These are phyloP conservation scores for Luvunga scandens DNA, from an alignment of 345 rosid genomes.

Conservation along the genomic window DNA sequence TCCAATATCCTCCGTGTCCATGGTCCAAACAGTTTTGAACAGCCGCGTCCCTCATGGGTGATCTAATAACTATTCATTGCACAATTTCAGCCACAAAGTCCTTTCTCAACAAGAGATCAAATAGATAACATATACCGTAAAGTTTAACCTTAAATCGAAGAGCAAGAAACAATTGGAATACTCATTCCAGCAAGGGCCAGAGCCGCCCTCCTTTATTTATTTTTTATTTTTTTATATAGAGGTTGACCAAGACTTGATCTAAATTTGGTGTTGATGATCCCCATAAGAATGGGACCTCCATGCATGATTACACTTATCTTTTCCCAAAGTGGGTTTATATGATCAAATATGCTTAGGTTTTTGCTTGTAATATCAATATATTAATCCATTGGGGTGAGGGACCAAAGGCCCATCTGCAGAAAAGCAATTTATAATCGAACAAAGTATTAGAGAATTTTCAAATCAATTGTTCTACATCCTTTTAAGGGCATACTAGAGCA, in stretches of 20 bases:
- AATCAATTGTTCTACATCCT: background rate
- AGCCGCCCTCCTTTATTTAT: background rate
- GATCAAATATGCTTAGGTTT: background rate
- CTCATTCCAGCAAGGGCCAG: constrained; percentile 14
- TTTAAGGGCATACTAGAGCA: background rate
- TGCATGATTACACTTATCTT: constrained; percentile 23
- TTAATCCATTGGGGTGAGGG: background rate
- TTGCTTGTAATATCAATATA: background rate
- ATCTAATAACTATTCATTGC: constrained; percentile 18
- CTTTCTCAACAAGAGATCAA: constrained; percentile 14
- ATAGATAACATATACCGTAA: background rate
- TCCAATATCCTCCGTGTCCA: background rate
- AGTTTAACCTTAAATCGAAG: background rate
- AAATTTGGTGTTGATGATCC: constrained; percentile 16
- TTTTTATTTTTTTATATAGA: background rate
- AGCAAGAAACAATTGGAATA: background rate
- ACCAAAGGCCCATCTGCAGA: background rate
- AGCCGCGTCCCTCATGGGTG: background rate
- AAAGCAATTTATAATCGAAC: background rate
- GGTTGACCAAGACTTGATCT: constrained; percentile 11
- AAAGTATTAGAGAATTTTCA: background rate
- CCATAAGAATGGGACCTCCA: constrained; percentile 18
- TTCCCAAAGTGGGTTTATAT: constrained; percentile 1
- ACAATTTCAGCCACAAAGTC: constrained; percentile 21
- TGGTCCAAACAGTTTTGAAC: constrained; percentile 16